Percentiles rank a stretch among this genome's conserved stretches.
These are phyloP conservation scores for Tricholoma saponaceum DNA, from an alignment of 768 basidiomycete species.

Conservation along the genomic window DNA sequence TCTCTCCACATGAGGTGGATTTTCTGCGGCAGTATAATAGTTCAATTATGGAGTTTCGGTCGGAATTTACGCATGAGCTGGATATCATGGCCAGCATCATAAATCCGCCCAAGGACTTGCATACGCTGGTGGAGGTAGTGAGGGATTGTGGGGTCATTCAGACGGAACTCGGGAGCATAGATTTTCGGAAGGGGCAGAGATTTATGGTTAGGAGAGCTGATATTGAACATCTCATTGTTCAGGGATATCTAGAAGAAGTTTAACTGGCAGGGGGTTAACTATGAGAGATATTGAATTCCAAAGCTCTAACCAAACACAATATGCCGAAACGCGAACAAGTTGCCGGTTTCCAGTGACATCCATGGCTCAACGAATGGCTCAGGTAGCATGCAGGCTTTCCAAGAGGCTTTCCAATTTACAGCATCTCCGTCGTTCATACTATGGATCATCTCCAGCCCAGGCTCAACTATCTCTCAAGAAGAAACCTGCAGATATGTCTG, in stretches of 20 bases:
- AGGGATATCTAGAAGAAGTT: constrained; percentile 90
- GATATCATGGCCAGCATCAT: constrained; percentile 84
- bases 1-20: constrained; percentile 71
- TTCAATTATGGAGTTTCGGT: constrained; percentile 79
- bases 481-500: constrained; percentile 12
- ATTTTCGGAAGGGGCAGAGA: constrained; percentile 86
- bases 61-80: constrained; percentile 80
- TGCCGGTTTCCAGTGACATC: no score
- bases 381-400: not conserved
- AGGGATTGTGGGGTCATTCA: constrained; percentile 90
- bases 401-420: no score
- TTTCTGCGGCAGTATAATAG: constrained; percentile 61
- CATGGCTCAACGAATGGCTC: constrained; percentile 3
- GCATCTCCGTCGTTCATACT: not conserved
- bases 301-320: not conserved
- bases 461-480: not conserved
- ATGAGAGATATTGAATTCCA: not conserved
- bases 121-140: constrained; percentile 83
- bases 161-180: constrained; percentile 86
- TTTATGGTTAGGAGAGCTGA: constrained; percentile 86
- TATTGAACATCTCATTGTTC: constrained; percentile 91
- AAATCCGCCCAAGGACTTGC: constrained; percentile 83
- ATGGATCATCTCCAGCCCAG: not conserved
- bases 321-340: not conserved
- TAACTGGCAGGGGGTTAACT: no score